Conservation (phyloP, 1,284 basidiomycete genomes). For the Phellinidium pouzarii region DNA sequence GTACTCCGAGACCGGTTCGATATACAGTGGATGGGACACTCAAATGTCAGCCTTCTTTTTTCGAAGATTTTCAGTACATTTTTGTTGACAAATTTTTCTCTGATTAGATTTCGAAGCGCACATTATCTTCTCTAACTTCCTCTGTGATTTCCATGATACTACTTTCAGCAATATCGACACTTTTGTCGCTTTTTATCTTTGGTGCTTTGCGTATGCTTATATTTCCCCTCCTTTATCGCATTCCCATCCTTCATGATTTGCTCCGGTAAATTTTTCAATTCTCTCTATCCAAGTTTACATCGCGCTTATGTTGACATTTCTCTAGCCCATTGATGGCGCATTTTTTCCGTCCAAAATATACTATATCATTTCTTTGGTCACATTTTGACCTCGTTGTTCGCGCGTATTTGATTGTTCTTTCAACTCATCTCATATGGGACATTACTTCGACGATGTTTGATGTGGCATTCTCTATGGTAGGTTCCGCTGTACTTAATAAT, state of each 20-base stretch:
- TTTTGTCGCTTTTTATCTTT: slow-evolving; percentile 37
- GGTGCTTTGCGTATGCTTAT: slow-evolving; percentile 35
- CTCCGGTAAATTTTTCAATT: slow-evolving; percentile 32
- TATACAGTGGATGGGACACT: slow-evolving; percentile 38
- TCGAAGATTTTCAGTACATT: slow-evolving; percentile 8
- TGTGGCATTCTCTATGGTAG: slow-evolving; percentile 40
- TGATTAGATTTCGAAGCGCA: slow-evolving; percentile 22
- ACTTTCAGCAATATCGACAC: slow-evolving; percentile 34
- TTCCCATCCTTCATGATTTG: slow-evolving; percentile 44
- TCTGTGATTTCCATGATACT: slow-evolving; percentile 34
- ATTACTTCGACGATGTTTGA: slow-evolving; percentile 54
- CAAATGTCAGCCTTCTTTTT: slow-evolving; percentile 7
- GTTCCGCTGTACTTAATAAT: slow-evolving; percentile 11
- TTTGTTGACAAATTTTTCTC: slow-evolving; percentile 13
- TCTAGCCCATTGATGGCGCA: slow-evolving; percentile 50
- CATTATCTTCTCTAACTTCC: slow-evolving; percentile 28
- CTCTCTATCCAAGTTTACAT: neutral
- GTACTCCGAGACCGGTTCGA: slow-evolving; percentile 52
- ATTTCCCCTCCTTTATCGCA: slow-evolving; percentile 45
- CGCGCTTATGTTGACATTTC: neutral
- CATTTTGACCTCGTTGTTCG: slow-evolving; percentile 40
- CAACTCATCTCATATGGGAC: slow-evolving; percentile 54
- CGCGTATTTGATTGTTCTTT: slow-evolving; percentile 42
- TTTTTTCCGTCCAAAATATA: slow-evolving; percentile 53
- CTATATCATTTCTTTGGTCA: slow-evolving; percentile 40